phyloP scores from a whole-genome alignment of 2,329 filamentous ascomycete species.

The Elsinoe australis region DNA sequence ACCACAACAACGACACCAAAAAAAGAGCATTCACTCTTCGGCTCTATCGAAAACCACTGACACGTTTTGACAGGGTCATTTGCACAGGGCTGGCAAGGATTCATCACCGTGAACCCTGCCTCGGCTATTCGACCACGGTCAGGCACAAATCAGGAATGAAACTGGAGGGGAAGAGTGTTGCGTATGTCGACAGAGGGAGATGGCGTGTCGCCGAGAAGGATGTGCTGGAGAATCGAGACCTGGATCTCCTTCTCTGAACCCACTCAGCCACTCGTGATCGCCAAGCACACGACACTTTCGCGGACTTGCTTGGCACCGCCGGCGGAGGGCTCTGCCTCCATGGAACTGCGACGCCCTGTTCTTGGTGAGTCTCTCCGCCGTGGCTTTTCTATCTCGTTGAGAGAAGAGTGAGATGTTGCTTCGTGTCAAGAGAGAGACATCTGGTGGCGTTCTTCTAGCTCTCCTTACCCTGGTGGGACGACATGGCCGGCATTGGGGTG shows the following conservation, averaged over 20 bases:
- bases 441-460: not conserved
- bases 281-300: not conserved
- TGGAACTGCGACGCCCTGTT: slow-evolving; percentile 1
- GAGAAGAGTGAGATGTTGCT: not conserved
- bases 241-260: too few relatives aligned
- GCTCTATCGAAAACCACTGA: too few relatives aligned
- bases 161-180: not conserved
- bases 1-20: not conserved
- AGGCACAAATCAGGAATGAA: slow-evolving; percentile 4
- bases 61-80: not conserved
- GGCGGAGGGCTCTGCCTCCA: too few relatives aligned
- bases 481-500: too few relatives aligned
- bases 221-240: too few relatives aligned
- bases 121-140: not conserved
- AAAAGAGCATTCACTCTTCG: too few relatives aligned
- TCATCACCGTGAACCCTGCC: slow-evolving; percentile 4
- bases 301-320: not conserved
- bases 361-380: too few relatives aligned
- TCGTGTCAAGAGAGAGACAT: not conserved
- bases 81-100: slow-evolving; percentile 5
- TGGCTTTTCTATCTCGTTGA: too few relatives aligned
- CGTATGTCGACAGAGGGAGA: not conserved
- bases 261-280: too few relatives aligned
- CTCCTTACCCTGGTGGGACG: not conserved
- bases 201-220: slow-evolving; percentile 13